These are phyloP conservation scores for Lecanicillium sp. DNA, from an alignment of 2,329 filamentous ascomycete genomes.

Conservation along the genomic window DNA sequence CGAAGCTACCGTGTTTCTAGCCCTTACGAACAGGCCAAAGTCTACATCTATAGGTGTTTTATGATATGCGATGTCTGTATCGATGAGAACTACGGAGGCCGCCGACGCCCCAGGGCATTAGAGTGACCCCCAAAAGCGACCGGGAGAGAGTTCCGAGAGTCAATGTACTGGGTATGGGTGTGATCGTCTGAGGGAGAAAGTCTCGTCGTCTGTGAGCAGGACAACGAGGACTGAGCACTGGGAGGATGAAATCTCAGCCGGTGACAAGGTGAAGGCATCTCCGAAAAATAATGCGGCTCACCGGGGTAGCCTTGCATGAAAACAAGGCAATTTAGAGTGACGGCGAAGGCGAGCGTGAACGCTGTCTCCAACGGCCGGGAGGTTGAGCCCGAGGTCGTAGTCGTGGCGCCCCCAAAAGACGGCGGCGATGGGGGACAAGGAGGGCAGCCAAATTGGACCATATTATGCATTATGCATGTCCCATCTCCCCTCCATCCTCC, in stretches of 20 bases:
- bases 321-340: slow-evolving; percentile 3
- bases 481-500: slow-evolving; percentile 9
- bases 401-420: background rate
- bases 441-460: slow-evolving; percentile 10
- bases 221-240: no score
- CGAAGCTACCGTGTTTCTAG: background rate
- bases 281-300: slow-evolving; percentile 3
- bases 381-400: background rate
- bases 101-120: background rate
- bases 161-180: no score
- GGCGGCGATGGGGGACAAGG: background rate
- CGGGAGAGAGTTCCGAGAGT: no score
- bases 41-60: background rate
- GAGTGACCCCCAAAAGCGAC: no score
- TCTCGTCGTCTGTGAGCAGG: no score
- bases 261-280: slow-evolving; percentile 6
- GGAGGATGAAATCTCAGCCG: background rate
- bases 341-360: slow-evolving; percentile 4
- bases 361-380: slow-evolving; percentile 1
- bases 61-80: background rate
- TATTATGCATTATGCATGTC: slow-evolving; percentile 13
- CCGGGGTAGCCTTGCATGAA: slow-evolving; percentile 9
- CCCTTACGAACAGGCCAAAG: background rate
- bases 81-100: background rate
- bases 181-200: no score